Percentiles rank a stretch among this genome's conserved stretches.
Evolutionary conservation across 2,329 filamentous ascomycete species (phyloP).

Genomic region (Dothiorella sarmentorum): DNA sequence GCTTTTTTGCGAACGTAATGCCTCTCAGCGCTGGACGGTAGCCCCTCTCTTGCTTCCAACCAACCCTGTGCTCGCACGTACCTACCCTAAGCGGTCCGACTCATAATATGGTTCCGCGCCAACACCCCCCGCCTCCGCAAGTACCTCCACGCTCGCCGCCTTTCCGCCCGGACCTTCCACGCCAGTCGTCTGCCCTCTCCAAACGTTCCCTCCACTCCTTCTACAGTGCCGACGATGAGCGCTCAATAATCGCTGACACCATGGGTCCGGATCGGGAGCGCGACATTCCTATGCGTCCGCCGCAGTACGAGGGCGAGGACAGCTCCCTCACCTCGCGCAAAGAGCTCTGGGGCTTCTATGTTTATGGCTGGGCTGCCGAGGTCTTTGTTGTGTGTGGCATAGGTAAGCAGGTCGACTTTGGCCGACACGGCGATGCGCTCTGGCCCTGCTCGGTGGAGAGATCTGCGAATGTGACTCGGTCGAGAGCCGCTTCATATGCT

Average conservation of each 20-base stretch:
- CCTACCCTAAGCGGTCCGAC: constrained; percentile 12
- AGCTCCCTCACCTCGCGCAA: constrained; percentile 80
- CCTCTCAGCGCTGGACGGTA: constrained; percentile 8
- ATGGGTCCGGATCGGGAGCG: constrained; percentile 39
- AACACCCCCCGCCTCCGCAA: constrained; percentile 15
- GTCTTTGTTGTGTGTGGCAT: constrained; percentile 91
- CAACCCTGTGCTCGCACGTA: constrained; percentile 15
- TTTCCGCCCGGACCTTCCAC: constrained; percentile 21
- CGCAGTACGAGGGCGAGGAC: constrained; percentile 73
- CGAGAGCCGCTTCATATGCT: neutral
- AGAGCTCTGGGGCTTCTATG: constrained; percentile 92
- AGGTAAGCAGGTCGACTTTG: constrained; percentile 45
- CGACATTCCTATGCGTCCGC: constrained; percentile 19
- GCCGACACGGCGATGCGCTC: neutral
- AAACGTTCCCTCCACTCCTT: constrained; percentile 28
- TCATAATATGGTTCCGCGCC: constrained; percentile 17
- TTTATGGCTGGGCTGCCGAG: constrained; percentile 93
- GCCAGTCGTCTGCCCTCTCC: constrained; percentile 33
- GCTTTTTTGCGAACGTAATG: constrained; percentile 4
- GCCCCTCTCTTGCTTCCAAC: constrained; percentile 12
- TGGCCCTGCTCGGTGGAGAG: neutral
- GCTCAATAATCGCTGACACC: constrained; percentile 32
- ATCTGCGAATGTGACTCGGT: neutral
- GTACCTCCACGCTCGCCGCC: constrained; percentile 21
- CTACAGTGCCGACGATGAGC: constrained; percentile 42